A percentile compares a stretch with the other conserved stretches of the same genome.
Evolutionary conservation across 2,329 filamentous ascomycete species (phyloP).

Genomic region (Diplodia sapinea): DNA sequence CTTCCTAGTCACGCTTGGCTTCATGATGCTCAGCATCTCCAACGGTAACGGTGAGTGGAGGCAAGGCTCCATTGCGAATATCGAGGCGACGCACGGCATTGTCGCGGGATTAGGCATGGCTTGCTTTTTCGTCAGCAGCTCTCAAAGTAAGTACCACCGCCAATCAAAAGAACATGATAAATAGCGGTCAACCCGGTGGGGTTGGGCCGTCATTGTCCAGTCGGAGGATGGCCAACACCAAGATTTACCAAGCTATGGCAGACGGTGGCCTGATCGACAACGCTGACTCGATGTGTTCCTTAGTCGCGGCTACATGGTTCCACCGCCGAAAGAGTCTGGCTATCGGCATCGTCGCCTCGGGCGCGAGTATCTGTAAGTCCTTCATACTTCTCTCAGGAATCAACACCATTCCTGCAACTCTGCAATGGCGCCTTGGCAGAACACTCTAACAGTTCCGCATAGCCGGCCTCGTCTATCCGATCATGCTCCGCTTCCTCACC

Average conservation of each 20-base stretch:
- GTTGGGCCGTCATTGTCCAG: constrained; percentile 7
- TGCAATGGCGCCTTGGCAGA: background rate
- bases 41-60: constrained; percentile 47
- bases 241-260: constrained; percentile 4
- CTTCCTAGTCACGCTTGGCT: constrained; percentile 51
- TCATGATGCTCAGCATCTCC: constrained; percentile 53
- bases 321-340: constrained; percentile 54
- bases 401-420: background rate
- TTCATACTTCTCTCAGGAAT: background rate
- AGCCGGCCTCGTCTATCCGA: constrained; percentile 55
- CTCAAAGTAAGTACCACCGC: constrained; percentile 51
- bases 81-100: constrained; percentile 57
- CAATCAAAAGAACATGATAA: constrained; percentile 15
- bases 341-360: constrained; percentile 58
- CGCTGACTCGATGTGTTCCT: constrained; percentile 21
- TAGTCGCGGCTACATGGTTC: constrained; percentile 59
- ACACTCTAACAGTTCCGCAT: constrained; percentile 1
- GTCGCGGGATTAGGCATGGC: constrained; percentile 57
- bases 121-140: constrained; percentile 60
- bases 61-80: constrained; percentile 50
- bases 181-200: background rate
- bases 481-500: constrained; percentile 55
- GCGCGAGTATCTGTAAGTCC: constrained; percentile 52
- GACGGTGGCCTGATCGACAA: constrained; percentile 18
- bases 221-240: constrained; percentile 5